phyloP scores from a whole-genome alignment of 2,329 filamentous ascomycete genomes.

The Arthrobotrys megalospora region DNA sequence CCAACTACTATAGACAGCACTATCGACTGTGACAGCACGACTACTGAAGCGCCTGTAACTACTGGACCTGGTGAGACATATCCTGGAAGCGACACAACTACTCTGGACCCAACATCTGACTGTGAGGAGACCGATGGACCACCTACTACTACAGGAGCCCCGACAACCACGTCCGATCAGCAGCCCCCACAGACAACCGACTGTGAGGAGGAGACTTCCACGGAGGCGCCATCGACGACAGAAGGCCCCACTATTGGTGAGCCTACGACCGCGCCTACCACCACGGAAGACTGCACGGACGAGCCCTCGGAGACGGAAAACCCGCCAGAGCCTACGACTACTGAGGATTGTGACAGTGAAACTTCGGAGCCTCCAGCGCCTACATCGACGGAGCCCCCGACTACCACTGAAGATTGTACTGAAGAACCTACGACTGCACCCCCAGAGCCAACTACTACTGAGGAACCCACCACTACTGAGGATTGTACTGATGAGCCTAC shows the following conservation, averaged over 20 bases:
- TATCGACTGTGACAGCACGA: conserved; percentile 59
- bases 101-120: conserved; percentile 58
- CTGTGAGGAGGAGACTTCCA: conserved; percentile 46
- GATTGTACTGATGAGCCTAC: conserved; percentile 49
- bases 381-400: conserved; percentile 31
- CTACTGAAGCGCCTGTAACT: conserved; percentile 32
- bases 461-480: conserved; percentile 24
- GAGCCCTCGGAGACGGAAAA: conserved; percentile 38
- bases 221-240: conserved; percentile 35
- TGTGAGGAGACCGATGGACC: conserved; percentile 58
- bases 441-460: conserved; percentile 37
- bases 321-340: conserved; percentile 41
- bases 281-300: conserved; percentile 54
- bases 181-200: conserved; percentile 35
- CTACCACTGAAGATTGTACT: conserved; percentile 48
- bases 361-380: conserved; percentile 35
- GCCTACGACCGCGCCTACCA: conserved; percentile 24
- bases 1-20: conserved; percentile 55
- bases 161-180: conserved; percentile 26
- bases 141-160: conserved; percentile 41
- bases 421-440: conserved; percentile 41
- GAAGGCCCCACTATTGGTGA: conserved; percentile 26
- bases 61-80: conserved; percentile 59
- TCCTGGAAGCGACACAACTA: conserved; percentile 55
- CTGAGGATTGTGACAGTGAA: conserved; percentile 36